Percentiles rank a stretch among this genome's conserved stretches.
These are phyloP conservation scores for Leucogyrophana mollusca DNA, from an alignment of 768 basidiomycete species.

Conservation along the genomic window DNA sequence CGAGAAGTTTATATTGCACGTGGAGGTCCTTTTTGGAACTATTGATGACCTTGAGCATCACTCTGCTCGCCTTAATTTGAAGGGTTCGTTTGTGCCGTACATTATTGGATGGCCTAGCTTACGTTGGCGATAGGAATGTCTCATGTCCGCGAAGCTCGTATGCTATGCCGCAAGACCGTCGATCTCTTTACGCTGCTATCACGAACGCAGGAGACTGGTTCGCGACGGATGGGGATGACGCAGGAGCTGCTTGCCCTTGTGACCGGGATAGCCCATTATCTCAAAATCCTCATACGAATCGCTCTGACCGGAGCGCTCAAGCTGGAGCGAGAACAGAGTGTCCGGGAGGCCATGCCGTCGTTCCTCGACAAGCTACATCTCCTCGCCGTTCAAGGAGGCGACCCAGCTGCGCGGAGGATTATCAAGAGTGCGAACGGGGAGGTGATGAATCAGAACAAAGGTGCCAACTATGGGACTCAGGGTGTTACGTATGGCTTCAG, in stretches of 20 bases:
- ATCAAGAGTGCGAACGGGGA: slow-evolving; percentile 77
- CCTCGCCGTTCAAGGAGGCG: slow-evolving; percentile 82
- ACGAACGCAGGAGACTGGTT: slow-evolving; percentile 90
- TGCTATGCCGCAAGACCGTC: slow-evolving; percentile 98
- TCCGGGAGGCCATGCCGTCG: slow-evolving; percentile 78
- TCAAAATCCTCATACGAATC: slow-evolving; percentile 98
- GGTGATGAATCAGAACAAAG: slow-evolving; percentile 32
- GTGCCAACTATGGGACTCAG: slow-evolving; percentile 73
- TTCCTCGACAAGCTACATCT: slow-evolving; percentile 94
- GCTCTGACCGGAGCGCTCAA: slow-evolving; percentile 94
- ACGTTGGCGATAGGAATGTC: slow-evolving; percentile 73
- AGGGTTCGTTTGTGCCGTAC: slow-evolving; percentile 56
- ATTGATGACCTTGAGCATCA: slow-evolving; percentile 95
- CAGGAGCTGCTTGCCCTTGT: slow-evolving; percentile 96
- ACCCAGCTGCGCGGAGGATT: slow-evolving; percentile 72
- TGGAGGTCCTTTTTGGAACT: slow-evolving; percentile 94
- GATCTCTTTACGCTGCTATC: slow-evolving; percentile 96
- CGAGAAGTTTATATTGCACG: slow-evolving; percentile 97
- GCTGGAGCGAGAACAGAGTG: slow-evolving; percentile 86
- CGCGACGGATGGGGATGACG: slow-evolving; percentile 92
- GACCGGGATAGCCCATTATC: slow-evolving; percentile 98
- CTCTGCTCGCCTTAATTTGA: slow-evolving; percentile 75
- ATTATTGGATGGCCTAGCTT: slow-evolving; percentile 7
- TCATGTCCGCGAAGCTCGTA: slow-evolving; percentile 95
- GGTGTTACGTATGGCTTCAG: slow-evolving; percentile 91